Conservation (phyloP, 768 basidiomycete genomes). For the Amanita rimosa region DNA sequence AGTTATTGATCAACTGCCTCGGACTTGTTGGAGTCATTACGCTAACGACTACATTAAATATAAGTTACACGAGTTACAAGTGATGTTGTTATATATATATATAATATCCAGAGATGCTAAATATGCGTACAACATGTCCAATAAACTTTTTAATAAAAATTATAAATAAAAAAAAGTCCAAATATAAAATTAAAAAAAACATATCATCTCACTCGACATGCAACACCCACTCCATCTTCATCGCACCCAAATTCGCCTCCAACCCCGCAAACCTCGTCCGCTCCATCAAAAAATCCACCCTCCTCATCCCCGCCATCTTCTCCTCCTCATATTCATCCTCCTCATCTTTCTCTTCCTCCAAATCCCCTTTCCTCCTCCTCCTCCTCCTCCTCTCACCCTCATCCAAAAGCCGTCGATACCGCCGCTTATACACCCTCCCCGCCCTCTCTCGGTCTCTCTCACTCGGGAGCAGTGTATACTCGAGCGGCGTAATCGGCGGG, state of each 20-base stretch:
- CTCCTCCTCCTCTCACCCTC: conserved; percentile 8
- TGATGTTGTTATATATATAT: no score
- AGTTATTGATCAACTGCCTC: no score
- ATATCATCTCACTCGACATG: conserved; percentile 8
- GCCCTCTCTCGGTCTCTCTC: conserved; percentile 21
- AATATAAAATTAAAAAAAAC: no score
- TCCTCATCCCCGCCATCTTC: conserved; percentile 34
- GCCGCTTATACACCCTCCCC: conserved; percentile 27
- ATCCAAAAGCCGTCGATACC: conserved; percentile 25
- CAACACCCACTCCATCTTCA: conserved; percentile 22
- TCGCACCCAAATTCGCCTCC: conserved; percentile 15
- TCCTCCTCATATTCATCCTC: conserved; percentile 20
- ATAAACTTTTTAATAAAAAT: no score
- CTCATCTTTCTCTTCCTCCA: background rate
- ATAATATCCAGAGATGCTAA: no score
- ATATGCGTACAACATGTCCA: no score
- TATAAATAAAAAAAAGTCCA: no score
- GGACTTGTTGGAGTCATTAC: no score
- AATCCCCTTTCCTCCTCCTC: background rate
- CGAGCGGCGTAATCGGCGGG: conserved; percentile 22
- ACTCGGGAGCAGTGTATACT: conserved; percentile 24
- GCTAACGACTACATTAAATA: no score
- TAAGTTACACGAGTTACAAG: no score
- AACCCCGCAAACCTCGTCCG: conserved; percentile 30
- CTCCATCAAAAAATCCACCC: conserved; percentile 41